Conservation (phyloP, 768 basidiomycete genomes). For the Holtermannia corniformis region DNA sequence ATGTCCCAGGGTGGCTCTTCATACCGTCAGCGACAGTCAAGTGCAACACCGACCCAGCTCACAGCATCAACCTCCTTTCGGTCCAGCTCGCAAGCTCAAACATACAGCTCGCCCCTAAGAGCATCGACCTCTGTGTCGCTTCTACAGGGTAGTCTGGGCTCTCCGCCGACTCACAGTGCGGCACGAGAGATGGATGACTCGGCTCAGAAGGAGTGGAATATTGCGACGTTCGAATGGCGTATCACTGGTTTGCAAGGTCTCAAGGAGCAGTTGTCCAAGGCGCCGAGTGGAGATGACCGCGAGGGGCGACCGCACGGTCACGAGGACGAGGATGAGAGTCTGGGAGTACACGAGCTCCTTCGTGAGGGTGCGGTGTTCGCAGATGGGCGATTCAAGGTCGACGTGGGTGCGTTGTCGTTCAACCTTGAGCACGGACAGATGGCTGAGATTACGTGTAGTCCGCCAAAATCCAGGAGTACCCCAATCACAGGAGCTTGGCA, state of each 20-base stretch:
- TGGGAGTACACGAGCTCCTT: slow-evolving; percentile 51
- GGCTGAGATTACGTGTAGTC: slow-evolving; percentile 10
- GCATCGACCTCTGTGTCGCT: too few species aligned
- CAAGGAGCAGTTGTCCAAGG: too few species aligned
- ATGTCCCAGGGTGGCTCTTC: too few species aligned
- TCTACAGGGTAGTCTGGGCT: too few species aligned
- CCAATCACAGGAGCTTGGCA: slow-evolving; percentile 6
- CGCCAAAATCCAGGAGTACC: slow-evolving; percentile 6
- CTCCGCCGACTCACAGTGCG: too few species aligned
- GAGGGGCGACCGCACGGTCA: slow-evolving; percentile 20
- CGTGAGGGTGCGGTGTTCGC: slow-evolving; percentile 59
- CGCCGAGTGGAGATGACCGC: slow-evolving; percentile 49
- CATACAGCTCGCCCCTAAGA: too few species aligned
- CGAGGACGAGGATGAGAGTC: slow-evolving; percentile 34
- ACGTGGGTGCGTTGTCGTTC: slow-evolving; percentile 48
- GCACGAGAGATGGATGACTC: too few species aligned
- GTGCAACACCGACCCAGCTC: too few species aligned
- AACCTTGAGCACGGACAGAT: not conserved
- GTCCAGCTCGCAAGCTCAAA: too few species aligned
- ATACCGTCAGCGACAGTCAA: too few species aligned
- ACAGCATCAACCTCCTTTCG: too few species aligned
- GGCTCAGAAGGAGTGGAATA: not conserved
- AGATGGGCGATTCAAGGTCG: slow-evolving; percentile 62
- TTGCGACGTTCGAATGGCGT: slow-evolving; percentile 56
- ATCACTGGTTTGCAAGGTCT: slow-evolving; percentile 54